Conservation (phyloP, 2,329 filamentous ascomycete species). For the Arthrinium phaeospermum region DNA sequence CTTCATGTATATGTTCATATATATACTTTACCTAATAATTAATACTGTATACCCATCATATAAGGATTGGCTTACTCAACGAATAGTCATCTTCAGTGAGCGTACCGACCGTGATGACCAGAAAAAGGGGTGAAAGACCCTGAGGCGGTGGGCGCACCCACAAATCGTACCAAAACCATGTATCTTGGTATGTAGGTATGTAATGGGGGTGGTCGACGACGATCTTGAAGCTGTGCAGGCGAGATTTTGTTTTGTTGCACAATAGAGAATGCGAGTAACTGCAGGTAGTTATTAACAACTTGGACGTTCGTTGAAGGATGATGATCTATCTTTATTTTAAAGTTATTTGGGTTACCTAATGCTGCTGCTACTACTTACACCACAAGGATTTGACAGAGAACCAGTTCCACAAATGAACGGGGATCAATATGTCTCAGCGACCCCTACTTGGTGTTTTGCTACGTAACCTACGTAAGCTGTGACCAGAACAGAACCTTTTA, state of each 20-base stretch:
- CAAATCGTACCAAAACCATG: neutral
- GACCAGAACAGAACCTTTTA: neutral
- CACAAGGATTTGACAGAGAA: neutral
- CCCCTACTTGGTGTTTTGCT: neutral
- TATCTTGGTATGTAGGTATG: neutral
- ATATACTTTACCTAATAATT: neutral
- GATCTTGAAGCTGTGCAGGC: neutral
- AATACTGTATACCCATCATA: neutral
- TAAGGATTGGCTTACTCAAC: neutral
- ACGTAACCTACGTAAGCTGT: neutral
- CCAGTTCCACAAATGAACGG: conserved; percentile 1
- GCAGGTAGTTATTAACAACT: neutral
- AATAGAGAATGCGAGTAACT: neutral
- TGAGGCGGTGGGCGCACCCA: neutral
- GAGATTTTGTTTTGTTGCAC: neutral
- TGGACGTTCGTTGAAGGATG: neutral
- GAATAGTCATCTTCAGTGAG: neutral
- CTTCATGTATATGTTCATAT: neutral
- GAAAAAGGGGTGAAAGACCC: neutral
- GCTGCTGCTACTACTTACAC: neutral
- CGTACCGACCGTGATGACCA: neutral
- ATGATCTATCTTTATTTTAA: neutral
- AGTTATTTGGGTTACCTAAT: conserved; percentile 9
- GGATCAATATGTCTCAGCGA: neutral
- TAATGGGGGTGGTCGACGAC: neutral